A percentile compares a stretch with the other conserved stretches of the same genome.
Conservation (phyloP, 768 basidiomycete genomes). For the Pleurotus pulmonarius region DNA sequence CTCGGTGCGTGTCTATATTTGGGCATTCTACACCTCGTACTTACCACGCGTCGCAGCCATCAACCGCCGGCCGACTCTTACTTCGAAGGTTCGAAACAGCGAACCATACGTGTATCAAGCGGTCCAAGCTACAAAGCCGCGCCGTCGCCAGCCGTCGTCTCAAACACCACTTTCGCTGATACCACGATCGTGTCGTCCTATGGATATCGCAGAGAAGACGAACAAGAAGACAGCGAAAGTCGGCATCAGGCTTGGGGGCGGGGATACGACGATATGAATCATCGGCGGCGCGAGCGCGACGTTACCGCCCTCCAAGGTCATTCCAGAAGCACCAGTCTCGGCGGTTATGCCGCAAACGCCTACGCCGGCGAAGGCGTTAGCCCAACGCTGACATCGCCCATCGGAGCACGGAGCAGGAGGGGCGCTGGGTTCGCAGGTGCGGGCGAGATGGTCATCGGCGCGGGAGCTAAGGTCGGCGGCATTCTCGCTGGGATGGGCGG, state of each 20-base stretch:
- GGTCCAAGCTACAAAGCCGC: neutral
- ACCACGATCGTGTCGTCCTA: neutral
- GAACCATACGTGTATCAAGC: no score
- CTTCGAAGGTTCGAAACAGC: no score
- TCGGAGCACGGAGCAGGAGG: neutral
- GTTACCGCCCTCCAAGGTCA: neutral
- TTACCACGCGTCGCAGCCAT: neutral
- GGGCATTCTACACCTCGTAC: neutral
- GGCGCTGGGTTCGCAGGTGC: neutral
- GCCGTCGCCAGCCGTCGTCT: neutral
- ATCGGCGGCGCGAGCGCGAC: no score
- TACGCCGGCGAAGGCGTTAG: neutral
- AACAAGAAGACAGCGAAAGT: no score
- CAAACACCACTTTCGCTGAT: neutral
- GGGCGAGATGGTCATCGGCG: neutral
- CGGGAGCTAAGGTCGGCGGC: neutral
- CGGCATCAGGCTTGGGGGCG: no score
- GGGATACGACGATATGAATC: no score
- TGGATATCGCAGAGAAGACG: no score
- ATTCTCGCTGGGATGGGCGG: slow-evolving; percentile 1
- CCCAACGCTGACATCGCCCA: neutral
- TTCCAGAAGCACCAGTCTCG: neutral
- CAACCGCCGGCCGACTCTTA: no score
- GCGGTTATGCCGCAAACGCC: neutral
- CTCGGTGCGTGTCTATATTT: neutral